Base-by-base conservation (phyloP, 768 basidiomycete genomes). In the Hypholoma fasciculare region DNA sequence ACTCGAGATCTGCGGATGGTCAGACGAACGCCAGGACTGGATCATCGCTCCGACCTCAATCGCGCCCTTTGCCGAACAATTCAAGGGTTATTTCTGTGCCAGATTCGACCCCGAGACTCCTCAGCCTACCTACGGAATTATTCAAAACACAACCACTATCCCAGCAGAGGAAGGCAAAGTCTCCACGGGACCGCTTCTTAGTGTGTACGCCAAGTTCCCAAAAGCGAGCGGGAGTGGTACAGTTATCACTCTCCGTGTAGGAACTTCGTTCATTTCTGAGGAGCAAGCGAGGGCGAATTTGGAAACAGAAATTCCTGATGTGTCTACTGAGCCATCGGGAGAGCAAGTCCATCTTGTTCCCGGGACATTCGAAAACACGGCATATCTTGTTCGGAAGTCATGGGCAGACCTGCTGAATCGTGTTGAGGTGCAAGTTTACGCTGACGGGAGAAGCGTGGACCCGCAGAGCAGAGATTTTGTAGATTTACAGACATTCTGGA, bases 221-320 rank as follows among this genome's bases (percentile, higher is more conserved):
- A 66, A 69, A 12, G 9, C 47, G 1, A 13, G 49, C 4, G 57
- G 5, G 46, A 52, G 37, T 14, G 63, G 51, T 60, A 68, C 56
- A 11, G 63, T 68, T 7, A 74, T 89, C 42, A 77, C 82, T 6
- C 81, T 88, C 7, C 76, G 85, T 11, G 75, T 92, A 1, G 88
- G 87, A 2, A 86, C 88, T 3, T 90, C 89, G 4, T 90, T 90
- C 68, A 88, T 92, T 57, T 89, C 87, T 1, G 72, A 85, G 7
- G 84, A 86, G 3, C 89, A 90, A 58, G 88, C 88, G 0, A 70
- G 81, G 38, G 63, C 67, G 56, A 84, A 84, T 61, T 61, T 86
- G 54, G 80, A 82, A 26, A 72, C 56, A 1, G 73, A 74, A 52
- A 64, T 71, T 20, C 71, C 71, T 0, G 61, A 69, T 44, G 27